Base-by-base conservation (phyloP, 2,329 filamentous ascomycete species). In the Mariannaea elegans region DNA sequence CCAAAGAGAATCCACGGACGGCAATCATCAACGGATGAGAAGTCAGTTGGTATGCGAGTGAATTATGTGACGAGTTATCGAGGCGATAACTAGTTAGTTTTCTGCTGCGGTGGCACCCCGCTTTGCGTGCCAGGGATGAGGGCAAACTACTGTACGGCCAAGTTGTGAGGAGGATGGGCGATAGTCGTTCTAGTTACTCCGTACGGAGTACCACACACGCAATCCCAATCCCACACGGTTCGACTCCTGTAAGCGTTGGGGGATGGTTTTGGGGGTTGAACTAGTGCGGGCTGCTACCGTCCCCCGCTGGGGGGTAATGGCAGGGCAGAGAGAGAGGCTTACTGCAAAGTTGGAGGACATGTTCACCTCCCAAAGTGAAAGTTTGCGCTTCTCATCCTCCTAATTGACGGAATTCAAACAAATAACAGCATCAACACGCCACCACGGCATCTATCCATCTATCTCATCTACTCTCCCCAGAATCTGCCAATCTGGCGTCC, bases 281-380 rank as follows among this genome's bases (percentile, higher is more conserved):
- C 36, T 23, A 38, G 34, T 32, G 32, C 16, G 32, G 9, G 7
- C 12, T 21, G 19, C 27, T 45, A 12, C 10, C 41, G 19, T 58
- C 56, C 56, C 55, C 56, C 56, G 56, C 56, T 59, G 49, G 56
- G 56, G 55, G 56, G 56, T 59, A 59, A 53, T 21, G 24, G n/a
- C n/a, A n/a, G n/a, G n/a, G n/a, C n/a, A n/a, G n/a, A 36, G 21
- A 47, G 19, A 18, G 45, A 27, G n/a, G 18, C 34, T 36, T n/a
- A n/a, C n/a, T n/a, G n/a, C n/a, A n/a, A n/a, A n/a, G n/a, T 8
- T 21, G 38, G 38, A 21, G 14, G 18, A 13, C 8, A 42, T 42
- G 23, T 6, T 12, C 18, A 16, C n/a, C n/a, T n/a, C n/a, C n/a
- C n/a, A n/a, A n/a, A n/a, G n/a, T n/a, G n/a, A n/a, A n/a, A n/a